Percentiles rank a stretch among this genome's conserved stretches.
Conservation (phyloP, 148 eudicot species). For the Camellia japonica region DNA sequence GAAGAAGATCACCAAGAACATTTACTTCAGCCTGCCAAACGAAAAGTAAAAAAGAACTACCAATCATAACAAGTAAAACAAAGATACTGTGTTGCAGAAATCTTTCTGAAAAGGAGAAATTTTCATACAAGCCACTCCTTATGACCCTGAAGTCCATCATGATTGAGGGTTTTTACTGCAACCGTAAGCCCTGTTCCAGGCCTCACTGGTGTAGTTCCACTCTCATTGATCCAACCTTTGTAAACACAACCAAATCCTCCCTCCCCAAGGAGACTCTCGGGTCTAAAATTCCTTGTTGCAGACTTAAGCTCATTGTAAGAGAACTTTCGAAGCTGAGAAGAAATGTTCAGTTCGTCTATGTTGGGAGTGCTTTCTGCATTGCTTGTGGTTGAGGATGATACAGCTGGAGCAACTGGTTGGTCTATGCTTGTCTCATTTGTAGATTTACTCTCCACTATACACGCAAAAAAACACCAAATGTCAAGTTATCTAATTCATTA, state of each 20-base stretch:
- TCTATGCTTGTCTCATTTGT: constrained; percentile 34
- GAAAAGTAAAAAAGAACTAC: not conserved
- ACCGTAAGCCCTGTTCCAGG: constrained; percentile 41
- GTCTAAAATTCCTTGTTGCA: constrained; percentile 43
- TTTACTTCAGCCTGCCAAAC: constrained; percentile 39
- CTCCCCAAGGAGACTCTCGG: constrained; percentile 47
- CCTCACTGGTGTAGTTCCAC: constrained; percentile 34
- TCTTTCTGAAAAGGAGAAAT: not conserved
- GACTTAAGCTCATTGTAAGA: constrained; percentile 35
- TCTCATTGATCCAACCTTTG: constrained; percentile 45
- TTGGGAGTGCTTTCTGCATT: constrained; percentile 32
- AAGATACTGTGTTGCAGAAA: not conserved
- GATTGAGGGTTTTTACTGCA: constrained; percentile 47
- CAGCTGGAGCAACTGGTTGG: constrained; percentile 38
- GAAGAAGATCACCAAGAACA: constrained; percentile 45
- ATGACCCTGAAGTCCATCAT: constrained; percentile 51
- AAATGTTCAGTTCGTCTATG: constrained; percentile 35
- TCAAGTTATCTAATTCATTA: not conserved
- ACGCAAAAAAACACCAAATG: not conserved
- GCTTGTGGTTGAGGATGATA: constrained; percentile 39
- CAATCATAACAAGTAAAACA: not conserved
- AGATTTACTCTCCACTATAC: constrained; percentile 36
- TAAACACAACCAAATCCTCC: constrained; percentile 54
- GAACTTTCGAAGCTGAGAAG: constrained; percentile 47
- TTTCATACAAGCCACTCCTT: constrained; percentile 44